A percentile compares a stretch with the other conserved stretches of the same genome.
Evolutionary conservation across 306 rosid species (phyloP).

Genomic region (Sophora flavescens): DNA sequence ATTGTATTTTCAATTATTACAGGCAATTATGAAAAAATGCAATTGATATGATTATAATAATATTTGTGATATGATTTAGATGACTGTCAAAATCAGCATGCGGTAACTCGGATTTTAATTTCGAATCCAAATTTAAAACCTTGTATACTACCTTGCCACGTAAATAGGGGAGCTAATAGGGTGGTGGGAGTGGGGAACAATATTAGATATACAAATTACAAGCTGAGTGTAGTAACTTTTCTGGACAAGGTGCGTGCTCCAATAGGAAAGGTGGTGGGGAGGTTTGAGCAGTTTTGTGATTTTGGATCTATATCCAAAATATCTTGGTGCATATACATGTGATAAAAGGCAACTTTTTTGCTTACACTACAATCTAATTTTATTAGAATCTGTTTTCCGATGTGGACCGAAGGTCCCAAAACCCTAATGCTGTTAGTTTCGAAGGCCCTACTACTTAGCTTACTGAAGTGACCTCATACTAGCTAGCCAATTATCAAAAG

Average conservation of each 20-base stretch:
- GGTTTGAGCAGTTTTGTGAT: constrained; percentile 46
- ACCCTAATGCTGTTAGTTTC: constrained; percentile 52
- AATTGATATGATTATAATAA: too few species aligned
- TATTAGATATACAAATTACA: constrained; percentile 42
- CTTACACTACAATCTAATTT: constrained; percentile 62
- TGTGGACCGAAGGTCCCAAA: constrained; percentile 50
- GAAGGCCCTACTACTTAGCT: constrained; percentile 48
- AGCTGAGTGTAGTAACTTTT: constrained; percentile 55
- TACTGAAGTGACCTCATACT: constrained; percentile 62
- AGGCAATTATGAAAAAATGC: too few species aligned
- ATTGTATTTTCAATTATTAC: too few species aligned
- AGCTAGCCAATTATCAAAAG: constrained; percentile 45
- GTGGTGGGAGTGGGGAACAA: constrained; percentile 2
- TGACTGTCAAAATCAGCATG: too few species aligned
- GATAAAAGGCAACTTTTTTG: constrained; percentile 53
- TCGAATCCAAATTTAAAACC: too few species aligned
- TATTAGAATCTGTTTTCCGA: constrained; percentile 44
- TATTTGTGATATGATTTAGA: too few species aligned
- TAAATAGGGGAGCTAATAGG: too few species aligned
- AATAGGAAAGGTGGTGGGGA: constrained; percentile 48
- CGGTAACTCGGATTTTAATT: too few species aligned
- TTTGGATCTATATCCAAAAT: constrained; percentile 52
- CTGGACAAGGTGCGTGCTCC: constrained; percentile 59
- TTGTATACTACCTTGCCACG: not conserved
- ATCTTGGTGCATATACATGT: constrained; percentile 50